Conservation (phyloP, 805 yeast genomes). For the Candida methanosorbosa region DNA sequence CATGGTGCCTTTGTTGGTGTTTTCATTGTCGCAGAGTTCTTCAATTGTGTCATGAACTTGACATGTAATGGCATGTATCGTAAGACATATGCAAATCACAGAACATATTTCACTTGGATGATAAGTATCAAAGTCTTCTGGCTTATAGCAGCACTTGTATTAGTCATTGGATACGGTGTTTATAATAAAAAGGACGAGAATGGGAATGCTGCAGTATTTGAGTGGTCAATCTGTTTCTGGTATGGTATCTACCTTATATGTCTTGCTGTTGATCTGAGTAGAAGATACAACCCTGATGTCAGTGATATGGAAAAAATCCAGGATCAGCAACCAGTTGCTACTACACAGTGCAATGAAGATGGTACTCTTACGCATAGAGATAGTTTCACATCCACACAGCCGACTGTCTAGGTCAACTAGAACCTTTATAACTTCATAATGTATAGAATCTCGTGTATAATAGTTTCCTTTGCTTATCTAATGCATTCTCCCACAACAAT, state of each 20-base stretch:
- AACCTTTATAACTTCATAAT: no score
- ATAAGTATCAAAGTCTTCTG: constrained; percentile 51
- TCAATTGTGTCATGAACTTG: constrained; percentile 37
- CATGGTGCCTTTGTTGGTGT: constrained; percentile 65
- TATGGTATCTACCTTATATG: constrained; percentile 62
- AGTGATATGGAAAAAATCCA: no score
- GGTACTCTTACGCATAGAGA: no score
- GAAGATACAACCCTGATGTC: no score
- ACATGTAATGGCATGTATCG: constrained; percentile 31
- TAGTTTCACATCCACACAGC: no score
- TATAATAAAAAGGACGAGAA: constrained; percentile 18
- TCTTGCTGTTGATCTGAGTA: constrained; percentile 57
- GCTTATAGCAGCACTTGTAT: constrained; percentile 54
- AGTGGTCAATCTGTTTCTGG: constrained; percentile 85
- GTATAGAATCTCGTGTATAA: no score
- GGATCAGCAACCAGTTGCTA: no score
- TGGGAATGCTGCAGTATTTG: constrained; percentile 56
- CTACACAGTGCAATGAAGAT: no score
- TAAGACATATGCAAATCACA: constrained; percentile 10
- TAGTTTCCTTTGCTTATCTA: no score
- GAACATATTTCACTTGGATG: constrained; percentile 29
- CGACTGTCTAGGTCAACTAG: no score
- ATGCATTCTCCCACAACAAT: no score
- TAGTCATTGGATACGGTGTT: constrained; percentile 63
- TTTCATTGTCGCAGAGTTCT: constrained; percentile 59